Conservation (phyloP, 2,329 filamentous ascomycete genomes). For the Achaetomium macrosporum region DNA sequence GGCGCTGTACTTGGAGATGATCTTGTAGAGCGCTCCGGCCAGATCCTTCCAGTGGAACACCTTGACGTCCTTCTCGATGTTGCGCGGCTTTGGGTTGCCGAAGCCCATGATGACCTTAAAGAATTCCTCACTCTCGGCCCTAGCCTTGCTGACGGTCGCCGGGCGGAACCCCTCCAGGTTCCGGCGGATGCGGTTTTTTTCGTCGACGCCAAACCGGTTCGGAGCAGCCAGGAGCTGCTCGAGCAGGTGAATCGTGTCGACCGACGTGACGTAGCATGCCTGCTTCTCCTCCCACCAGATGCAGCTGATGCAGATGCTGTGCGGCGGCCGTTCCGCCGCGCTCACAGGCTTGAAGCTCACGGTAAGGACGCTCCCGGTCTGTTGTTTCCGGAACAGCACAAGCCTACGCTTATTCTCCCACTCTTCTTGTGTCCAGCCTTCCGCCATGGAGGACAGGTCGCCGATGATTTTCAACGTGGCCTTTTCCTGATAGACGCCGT, state of each 20-base stretch:
- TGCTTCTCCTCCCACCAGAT: conserved; percentile 93
- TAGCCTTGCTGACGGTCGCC: conserved; percentile 87
- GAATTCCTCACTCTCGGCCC: conserved; percentile 88
- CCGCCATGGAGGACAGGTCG: conserved; percentile 76
- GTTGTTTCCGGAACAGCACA: conserved; percentile 79
- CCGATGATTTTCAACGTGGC: conserved; percentile 79
- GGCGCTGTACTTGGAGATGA: conserved; percentile 89
- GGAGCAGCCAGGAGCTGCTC: conserved; percentile 75
- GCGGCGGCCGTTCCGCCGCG: conserved; percentile 69
- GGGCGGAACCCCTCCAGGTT: conserved; percentile 94
- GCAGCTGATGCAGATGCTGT: conserved; percentile 93
- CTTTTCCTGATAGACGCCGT: conserved; percentile 64
- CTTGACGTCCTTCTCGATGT: conserved; percentile 99
- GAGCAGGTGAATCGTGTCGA: conserved; percentile 92
- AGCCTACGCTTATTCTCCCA: conserved; percentile 72
- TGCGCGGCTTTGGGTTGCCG: conserved; percentile 86
- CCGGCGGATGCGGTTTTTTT: conserved; percentile 95
- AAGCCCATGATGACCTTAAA: conserved; percentile 99
- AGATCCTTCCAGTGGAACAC: conserved; percentile 96
- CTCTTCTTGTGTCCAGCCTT: conserved; percentile 79
- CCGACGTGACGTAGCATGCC: conserved; percentile 90
- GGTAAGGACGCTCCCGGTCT: conserved; percentile 74
- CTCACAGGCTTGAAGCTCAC: conserved; percentile 74
- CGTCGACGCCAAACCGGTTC: conserved; percentile 85
- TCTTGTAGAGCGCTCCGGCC: conserved; percentile 84